Evolutionary conservation across 1,284 basidiomycete genomes (phyloP), one percentile per base, ranked within the genome.

Genomic region (Cryptococcus maquisensis): DNA sequence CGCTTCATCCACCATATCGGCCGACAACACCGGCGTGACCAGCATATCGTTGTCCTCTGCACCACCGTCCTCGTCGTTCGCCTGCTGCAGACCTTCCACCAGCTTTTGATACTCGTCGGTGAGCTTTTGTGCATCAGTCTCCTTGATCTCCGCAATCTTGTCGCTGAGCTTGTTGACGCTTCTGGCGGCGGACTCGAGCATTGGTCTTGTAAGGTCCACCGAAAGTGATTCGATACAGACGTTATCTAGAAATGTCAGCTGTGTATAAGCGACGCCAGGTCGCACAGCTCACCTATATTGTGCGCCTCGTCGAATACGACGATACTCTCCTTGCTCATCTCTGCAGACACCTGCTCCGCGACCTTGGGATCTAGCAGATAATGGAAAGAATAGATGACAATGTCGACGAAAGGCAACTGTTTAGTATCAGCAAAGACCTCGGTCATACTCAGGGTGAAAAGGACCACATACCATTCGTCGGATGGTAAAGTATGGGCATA

Each of bases 271-370:
- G 23, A 21, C 5, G 18, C 26, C 4, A 3, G 20, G 9, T 26
- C 7, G 18, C 16, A 4, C 18, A 28, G 68, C 81, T 58, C 63
- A 92, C 91, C 93, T 55, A 99, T 99, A 72, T 99, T 99, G 78
- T 99, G 96, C 8, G 96, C 96, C 75, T 99, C 96, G 72, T 99
- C 96, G 68, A 99, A 99, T 0, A 99, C 94, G 44, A 99, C 94
- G 55, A 99, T 99, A 42, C 92, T 86, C 72, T 98, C 96, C 66
- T 98, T 98, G 32, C 89, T 91, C 78, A 98, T 82, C 72, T 98
- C 95, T 68, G 92, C 94, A 6, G 94, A 98, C 13, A 99, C 96
- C 78, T 98, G 94, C 67, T 98, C 95, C 0, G 96, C 96, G 40
- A 99, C 93, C 77, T 99, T 99, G 0, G 96, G 96, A 77, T 99